Percentiles rank a stretch among this genome's conserved stretches.
Evolutionary conservation across 805 yeast genomes (phyloP).

Genomic region (Sugiyamaella qingdaonensis): DNA sequence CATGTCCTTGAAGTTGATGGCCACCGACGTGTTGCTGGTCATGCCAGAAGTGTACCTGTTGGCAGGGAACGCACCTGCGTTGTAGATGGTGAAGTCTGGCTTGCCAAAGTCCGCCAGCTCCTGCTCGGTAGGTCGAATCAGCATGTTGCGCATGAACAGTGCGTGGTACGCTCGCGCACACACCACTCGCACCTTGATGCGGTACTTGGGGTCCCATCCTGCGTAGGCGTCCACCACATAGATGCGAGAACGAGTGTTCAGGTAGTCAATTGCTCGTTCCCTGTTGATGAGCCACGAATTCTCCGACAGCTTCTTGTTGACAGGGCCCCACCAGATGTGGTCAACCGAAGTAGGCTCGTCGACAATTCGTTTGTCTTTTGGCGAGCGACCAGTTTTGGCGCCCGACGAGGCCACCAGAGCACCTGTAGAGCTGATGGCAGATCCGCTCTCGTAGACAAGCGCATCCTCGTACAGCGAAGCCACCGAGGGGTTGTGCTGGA

Average conservation of each 20-base stretch:
- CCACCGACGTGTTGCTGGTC: constrained; percentile 95
- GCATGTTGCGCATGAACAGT: constrained; percentile 95
- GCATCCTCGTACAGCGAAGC: constrained; percentile 95
- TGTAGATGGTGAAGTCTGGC: constrained; percentile 97
- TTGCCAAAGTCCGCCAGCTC: constrained; percentile 88
- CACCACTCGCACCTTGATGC: constrained; percentile 90
- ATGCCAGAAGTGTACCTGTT: constrained; percentile 93
- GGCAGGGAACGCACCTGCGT: constrained; percentile 99
- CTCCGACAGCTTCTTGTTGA: constrained; percentile 89
- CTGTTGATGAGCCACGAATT: constrained; percentile 93
- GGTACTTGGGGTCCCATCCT: constrained; percentile 98
- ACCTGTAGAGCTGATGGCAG: constrained; percentile 88
- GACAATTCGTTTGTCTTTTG: constrained; percentile 96
- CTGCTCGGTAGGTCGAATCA: constrained; percentile 89
- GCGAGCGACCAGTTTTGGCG: constrained; percentile 94
- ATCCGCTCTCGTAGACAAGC: constrained; percentile 72
- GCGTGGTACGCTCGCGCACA: constrained; percentile 99
- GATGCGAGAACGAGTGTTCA: constrained; percentile 90
- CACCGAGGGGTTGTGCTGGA: constrained; percentile 81
- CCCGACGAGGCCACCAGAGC: constrained; percentile 96
- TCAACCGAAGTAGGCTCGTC: constrained; percentile 84
- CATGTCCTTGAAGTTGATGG: constrained; percentile 94
- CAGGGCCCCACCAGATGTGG: constrained; percentile 99
- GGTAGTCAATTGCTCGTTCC: constrained; percentile 93
- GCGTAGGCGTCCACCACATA: constrained; percentile 96